These are phyloP conservation scores for Moelleriella libera DNA, from an alignment of 2,329 filamentous ascomycete genomes.

Conservation along the genomic window DNA sequence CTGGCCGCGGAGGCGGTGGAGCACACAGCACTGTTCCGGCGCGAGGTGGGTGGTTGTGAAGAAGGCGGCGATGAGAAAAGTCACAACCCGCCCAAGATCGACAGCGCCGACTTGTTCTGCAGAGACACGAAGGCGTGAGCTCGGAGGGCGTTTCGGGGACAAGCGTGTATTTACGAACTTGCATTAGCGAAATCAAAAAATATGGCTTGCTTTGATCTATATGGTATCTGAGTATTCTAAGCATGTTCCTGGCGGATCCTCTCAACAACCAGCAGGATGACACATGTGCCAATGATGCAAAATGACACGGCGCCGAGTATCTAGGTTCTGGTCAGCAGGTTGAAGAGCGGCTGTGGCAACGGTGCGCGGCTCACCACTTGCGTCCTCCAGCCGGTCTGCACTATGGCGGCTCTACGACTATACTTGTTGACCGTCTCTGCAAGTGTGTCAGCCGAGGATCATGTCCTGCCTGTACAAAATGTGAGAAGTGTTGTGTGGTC, in stretches of 20 bases:
- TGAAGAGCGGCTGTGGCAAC: neutral
- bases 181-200: no score
- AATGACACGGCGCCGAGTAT: constrained; percentile 47
- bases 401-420: constrained; percentile 61
- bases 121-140: constrained; percentile 14
- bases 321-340: constrained; percentile 21
- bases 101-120: constrained; percentile 54
- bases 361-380: constrained; percentile 47
- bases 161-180: neutral
- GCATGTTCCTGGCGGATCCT: neutral
- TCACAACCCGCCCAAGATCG: constrained; percentile 4
- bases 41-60: constrained; percentile 52
- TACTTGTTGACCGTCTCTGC: constrained; percentile 64
- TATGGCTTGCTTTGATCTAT: no score
- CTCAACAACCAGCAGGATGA: constrained; percentile 45
- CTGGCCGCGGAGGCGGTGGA: constrained; percentile 29
- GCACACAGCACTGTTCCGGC: constrained; percentile 46
- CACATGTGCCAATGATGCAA: constrained; percentile 50
- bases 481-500: no score
- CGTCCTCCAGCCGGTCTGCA: constrained; percentile 89
- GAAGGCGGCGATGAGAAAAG: constrained; percentile 11
- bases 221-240: no score
- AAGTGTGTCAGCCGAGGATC: neutral
- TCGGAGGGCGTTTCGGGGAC: constrained; percentile 1
- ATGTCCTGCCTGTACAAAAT: neutral